Base-by-base conservation (phyloP, 768 basidiomycete species). In the Mycena olivaceomarginata region DNA sequence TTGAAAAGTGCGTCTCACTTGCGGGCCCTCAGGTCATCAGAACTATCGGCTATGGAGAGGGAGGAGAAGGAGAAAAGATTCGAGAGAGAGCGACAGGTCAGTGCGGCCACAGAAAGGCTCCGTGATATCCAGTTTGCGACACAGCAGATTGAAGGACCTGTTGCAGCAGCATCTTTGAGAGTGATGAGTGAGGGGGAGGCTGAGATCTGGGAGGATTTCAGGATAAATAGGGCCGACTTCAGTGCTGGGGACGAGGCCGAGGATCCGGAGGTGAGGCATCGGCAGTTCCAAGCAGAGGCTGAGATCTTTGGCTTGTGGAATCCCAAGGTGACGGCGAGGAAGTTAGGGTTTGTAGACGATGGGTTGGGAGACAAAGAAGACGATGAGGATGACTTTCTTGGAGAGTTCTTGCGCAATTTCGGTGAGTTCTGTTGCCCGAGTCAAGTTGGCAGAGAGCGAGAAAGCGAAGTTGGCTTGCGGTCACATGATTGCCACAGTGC, bases 231-330 rank as follows among this genome's bases (percentile, higher is more conserved):
- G 20, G 72, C 64, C 5, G 45, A 57, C 1, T 74, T 74, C 22
- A 60, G 40, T 40, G 72, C 72, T 9, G 72, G 72, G 31, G 72
- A 74, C n/a, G 65, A 39, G 7, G n/a, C 25, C 1, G 63, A 67
- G 10, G 43, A 53, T 31, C 11, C 8, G 4, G 22, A 66, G 41
- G 16, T n/a, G 31, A 8, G 18, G 7, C 9, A 43, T 16, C 13
- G n/a, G 6, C 53, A 15, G 22, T 39, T 20, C 67, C 31, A 31
- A 31, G 31, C 31, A 31, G 31, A 31, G 31, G 31, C 31, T 31
- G 31, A 31, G 31, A 31, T 31, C 31, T 31, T 72, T 31, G 31
- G 31, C 31, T 31, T 31, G 31, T 31, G 31, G 31, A 31, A 31
- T 31, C 31, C 31, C 31, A 63, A 72, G 15, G 62, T 40, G 18